Conservation (phyloP, 2,329 filamentous ascomycete genomes). For the Lecanicillium sp. region DNA sequence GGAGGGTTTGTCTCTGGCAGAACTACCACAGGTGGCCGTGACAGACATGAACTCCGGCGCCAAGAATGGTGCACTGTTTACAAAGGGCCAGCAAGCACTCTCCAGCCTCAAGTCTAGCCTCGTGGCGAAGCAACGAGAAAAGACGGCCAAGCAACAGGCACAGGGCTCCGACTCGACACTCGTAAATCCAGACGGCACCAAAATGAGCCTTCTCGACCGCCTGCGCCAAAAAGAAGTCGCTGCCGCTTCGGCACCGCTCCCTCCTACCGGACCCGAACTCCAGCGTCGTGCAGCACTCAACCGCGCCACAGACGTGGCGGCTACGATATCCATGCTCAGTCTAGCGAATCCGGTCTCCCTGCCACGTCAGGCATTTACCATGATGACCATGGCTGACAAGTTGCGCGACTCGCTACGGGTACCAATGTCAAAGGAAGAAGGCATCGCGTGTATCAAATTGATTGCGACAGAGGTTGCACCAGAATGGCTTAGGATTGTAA, state of each 20-base stretch:
- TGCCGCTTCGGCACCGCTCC: slow-evolving; percentile 45
- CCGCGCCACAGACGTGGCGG: slow-evolving; percentile 58
- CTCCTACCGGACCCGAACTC: slow-evolving; percentile 48
- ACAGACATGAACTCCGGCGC: slow-evolving; percentile 19
- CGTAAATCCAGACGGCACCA: slow-evolving; percentile 34
- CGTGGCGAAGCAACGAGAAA: slow-evolving; percentile 40
- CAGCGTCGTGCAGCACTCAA: slow-evolving; percentile 57
- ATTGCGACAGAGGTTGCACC: slow-evolving; percentile 47
- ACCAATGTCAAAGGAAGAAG: slow-evolving; percentile 46
- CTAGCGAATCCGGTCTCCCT: slow-evolving; percentile 39
- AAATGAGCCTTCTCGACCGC: slow-evolving; percentile 66
- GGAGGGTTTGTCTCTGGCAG: slow-evolving; percentile 40
- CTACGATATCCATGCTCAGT: slow-evolving; percentile 59
- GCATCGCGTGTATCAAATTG: slow-evolving; percentile 38
- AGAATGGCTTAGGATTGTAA: slow-evolving; percentile 45
- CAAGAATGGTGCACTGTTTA: slow-evolving; percentile 48
- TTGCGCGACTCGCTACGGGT: slow-evolving; percentile 58
- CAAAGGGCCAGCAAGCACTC: slow-evolving; percentile 61
- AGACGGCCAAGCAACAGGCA: slow-evolving; percentile 25
- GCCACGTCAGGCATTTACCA: slow-evolving; percentile 55
- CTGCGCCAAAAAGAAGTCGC: slow-evolving; percentile 62
- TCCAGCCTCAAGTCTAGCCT: slow-evolving; percentile 58
- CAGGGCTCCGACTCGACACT: slow-evolving; percentile 19
- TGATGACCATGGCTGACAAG: slow-evolving; percentile 54
- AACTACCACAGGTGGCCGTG: slow-evolving; percentile 28